Evolutionary conservation across 2,329 filamentous ascomycete species (phyloP).

Genomic region (Botrytis deweyae): DNA sequence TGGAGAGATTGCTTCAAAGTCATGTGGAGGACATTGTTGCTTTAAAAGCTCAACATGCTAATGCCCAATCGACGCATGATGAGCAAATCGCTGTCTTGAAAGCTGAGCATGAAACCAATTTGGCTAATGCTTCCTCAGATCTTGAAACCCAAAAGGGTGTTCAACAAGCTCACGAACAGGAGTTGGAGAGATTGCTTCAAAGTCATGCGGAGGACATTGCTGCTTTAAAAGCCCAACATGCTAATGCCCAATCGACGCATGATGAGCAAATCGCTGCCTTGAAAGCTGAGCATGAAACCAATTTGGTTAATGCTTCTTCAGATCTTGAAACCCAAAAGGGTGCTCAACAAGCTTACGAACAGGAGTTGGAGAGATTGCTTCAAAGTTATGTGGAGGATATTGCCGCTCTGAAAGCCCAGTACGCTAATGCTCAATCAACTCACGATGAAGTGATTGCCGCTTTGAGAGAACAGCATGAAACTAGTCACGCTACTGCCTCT

Average conservation of each 20-base stretch:
- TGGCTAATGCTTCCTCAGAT: background rate
- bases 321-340: background rate
- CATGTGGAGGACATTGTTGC: constrained; percentile 46
- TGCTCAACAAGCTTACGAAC: background rate
- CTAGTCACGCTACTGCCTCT: constrained; percentile 40
- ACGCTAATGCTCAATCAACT: constrained; percentile 46
- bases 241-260: constrained; percentile 49
- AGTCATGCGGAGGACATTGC: constrained; percentile 46
- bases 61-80: constrained; percentile 50
- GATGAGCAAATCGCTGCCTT: constrained; percentile 45
- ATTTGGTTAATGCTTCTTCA: background rate
- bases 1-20: constrained; percentile 54
- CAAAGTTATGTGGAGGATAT: constrained; percentile 44
- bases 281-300: background rate
- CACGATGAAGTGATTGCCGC: constrained; percentile 46
- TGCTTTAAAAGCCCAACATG: constrained; percentile 43
- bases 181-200: background rate
- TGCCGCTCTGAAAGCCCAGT: constrained; percentile 41
- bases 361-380: background rate
- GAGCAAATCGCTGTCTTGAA: constrained; percentile 42
- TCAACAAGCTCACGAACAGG: background rate
- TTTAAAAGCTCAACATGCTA: constrained; percentile 45
- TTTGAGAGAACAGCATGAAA: constrained; percentile 48
- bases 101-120: background rate
- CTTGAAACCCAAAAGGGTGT: background rate